phyloP scores from a whole-genome alignment of 192 early-diverging fungal genomes.

The Pilaira anomala region DNA sequence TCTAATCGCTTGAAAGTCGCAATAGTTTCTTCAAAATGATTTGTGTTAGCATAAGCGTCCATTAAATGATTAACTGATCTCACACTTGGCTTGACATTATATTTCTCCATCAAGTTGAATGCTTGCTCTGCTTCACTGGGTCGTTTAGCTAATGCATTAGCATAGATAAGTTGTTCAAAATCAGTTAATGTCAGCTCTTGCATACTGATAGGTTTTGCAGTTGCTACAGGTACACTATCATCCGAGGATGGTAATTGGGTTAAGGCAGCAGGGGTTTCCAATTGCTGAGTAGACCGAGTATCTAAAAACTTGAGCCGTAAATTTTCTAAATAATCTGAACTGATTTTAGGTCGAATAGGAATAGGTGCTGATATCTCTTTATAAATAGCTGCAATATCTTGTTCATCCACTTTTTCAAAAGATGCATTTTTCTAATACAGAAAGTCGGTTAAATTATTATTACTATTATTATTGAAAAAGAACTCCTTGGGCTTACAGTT shows the following conservation, averaged over 20 bases:
- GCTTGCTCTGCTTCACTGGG: slow-evolving; percentile 62
- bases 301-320: slow-evolving; percentile 36
- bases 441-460: background rate
- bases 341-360: slow-evolving; percentile 29
- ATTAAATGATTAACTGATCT: slow-evolving; percentile 74
- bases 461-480: background rate
- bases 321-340: slow-evolving; percentile 31
- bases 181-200: slow-evolving; percentile 13
- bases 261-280: background rate
- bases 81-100: slow-evolving; percentile 63
- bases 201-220: background rate
- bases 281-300: slow-evolving; percentile 16
- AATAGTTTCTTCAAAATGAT: slow-evolving; percentile 59
- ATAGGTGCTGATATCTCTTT: slow-evolving; percentile 13
- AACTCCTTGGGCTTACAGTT: slow-evolving; percentile 23
- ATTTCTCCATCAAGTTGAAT: slow-evolving; percentile 55
- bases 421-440: background rate
- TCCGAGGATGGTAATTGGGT: background rate
- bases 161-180: slow-evolving; percentile 56
- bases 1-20: slow-evolving; percentile 64
- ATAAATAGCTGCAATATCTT: slow-evolving; percentile 14
- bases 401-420: slow-evolving; percentile 1
- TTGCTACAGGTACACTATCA: background rate
- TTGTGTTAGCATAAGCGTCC: slow-evolving; percentile 69
- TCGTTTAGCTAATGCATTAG: slow-evolving; percentile 61